Percentiles rank a stretch among this genome's conserved stretches.
Evolutionary conservation across 192 early-diverging fungal genomes (phyloP).

Genomic region (Phycomyces blakesleeanus): DNA sequence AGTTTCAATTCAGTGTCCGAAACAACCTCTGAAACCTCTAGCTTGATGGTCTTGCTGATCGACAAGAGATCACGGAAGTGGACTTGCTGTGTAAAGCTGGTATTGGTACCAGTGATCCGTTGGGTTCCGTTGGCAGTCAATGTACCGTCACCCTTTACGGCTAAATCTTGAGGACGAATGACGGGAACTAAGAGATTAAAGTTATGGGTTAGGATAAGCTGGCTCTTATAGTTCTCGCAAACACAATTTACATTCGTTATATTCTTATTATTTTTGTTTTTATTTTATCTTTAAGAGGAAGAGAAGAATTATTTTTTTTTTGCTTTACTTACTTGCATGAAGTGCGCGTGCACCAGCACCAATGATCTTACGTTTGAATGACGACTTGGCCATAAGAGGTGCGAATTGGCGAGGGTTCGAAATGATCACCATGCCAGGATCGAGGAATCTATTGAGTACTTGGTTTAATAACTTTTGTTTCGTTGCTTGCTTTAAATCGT

Average conservation of each 20-base stretch:
- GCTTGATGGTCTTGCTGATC: slow-evolving; percentile 38
- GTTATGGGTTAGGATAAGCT: too few relatives aligned
- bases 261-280: too few relatives aligned
- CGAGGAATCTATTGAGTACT: slow-evolving; percentile 66
- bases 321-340: slow-evolving; percentile 72
- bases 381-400: slow-evolving; percentile 74
- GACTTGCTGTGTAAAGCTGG: slow-evolving; percentile 62
- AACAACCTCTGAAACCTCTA: slow-evolving; percentile 67
- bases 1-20: slow-evolving; percentile 76
- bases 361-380: slow-evolving; percentile 79
- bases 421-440: slow-evolving; percentile 83
- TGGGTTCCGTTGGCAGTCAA: slow-evolving; percentile 20
- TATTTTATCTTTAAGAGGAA: too few relatives aligned
- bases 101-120: slow-evolving; percentile 55
- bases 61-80: slow-evolving; percentile 55
- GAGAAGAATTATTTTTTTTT: too few relatives aligned
- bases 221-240: too few relatives aligned
- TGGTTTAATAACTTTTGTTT: background rate
- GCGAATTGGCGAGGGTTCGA: slow-evolving; percentile 70
- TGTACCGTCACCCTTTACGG: slow-evolving; percentile 58
- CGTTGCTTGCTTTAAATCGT: background rate
- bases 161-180: slow-evolving; percentile 85
- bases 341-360: slow-evolving; percentile 71
- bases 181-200: slow-evolving; percentile 68
- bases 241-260: too few relatives aligned